Base-by-base conservation (phyloP, 257 asterid species). In the Jaltomata sinuosa region DNA sequence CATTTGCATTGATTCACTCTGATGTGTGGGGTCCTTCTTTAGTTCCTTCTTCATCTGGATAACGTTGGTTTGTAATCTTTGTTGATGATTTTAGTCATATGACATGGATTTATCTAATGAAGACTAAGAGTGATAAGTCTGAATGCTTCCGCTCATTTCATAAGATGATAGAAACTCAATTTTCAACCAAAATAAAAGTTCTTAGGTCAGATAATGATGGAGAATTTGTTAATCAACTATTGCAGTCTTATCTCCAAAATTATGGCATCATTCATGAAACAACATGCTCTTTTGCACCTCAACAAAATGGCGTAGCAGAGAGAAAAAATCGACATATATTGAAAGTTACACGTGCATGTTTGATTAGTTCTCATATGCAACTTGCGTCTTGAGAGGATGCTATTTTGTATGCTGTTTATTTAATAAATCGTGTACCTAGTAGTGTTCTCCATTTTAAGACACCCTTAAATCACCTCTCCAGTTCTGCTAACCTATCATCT, bases 1-100 rank as follows among this genome's bases (percentile, higher is more conserved):
- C 50, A 0, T 74, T 84, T 84, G 19, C 31, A 16, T 38, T n/a
- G n/a, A n/a, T n/a, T n/a, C n/a, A n/a, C n/a, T n/a, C n/a, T 79
- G 81, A 84, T 50, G 57, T 84, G 9, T 79, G 81, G 49, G 87
- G 65, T 34, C 83, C 86, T 14, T 54, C 86, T 14, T 57, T 59
- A 2, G 9, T 49, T 31, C 10, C 15, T 25, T 34, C 22, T 29
- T 1, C 1, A 11, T 27, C 14, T 49, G 25, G 81, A 8, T 8
- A 14, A 11, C 11, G 32, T 3, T 71, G 11, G 47, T 83, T 83
- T 53, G 82, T 83, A 29, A 49, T 52, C 0, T 71, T 71, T 72
- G 27, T 83, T 7, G 82, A 83, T 36, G 82, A 83, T 25, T 83
- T 69, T 11, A 83, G 55, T 19, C 10, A 81, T 19, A 68, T 83